Evolutionary conservation across 2,329 filamentous ascomycete species (phyloP), one percentile per base, ranked within the genome.

Genomic region (Cladosporium sp.): DNA sequence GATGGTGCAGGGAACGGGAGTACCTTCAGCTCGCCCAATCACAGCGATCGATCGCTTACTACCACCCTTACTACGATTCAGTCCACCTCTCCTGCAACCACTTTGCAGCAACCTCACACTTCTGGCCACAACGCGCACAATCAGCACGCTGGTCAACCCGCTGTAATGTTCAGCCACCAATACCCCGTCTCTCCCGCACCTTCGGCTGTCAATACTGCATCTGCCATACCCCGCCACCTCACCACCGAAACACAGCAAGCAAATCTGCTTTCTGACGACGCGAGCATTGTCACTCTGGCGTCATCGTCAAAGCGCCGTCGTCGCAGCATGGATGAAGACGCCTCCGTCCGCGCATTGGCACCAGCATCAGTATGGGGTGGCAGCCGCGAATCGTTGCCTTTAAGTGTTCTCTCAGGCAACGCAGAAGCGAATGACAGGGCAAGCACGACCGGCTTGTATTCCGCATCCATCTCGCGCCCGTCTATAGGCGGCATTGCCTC

Each of bases 21-120:
- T 9, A 60, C 62, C 11, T 53, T 62, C 28, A 65, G 62, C 58
- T 66, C 65, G 45, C 64, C 65, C 31, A 55, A 60, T 33, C 87
- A 87, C 22, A 92, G 87, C 7, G 83, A 89, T 44, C 85, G 84
- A 56, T 92, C 87, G 2, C 75, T 95, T 50, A 88, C 88, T 1
- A 93, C 88, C 0, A 93, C 88, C 1, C 75, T 95, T 52, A 93
- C 89, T 0, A 95, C 88, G 0, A 90, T 95, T 54, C 88, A 92
- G 63, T 92, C 88, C 1, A 76, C 82, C 56, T 80, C 82, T 3
- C 81, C 82, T 4, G 82, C 80, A 49, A 77, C 76, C 16, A 64
- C 68, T 2, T 63, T 73, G 38, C 67, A 70, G 65, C 46, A 49
- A 18, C 46, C 64, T 65, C 49, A 41, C 42, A 33, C 57, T 56